These are phyloP conservation scores for Abelmoschus esculentus DNA, from an alignment of 345 rosid species.

Conservation along the genomic window DNA sequence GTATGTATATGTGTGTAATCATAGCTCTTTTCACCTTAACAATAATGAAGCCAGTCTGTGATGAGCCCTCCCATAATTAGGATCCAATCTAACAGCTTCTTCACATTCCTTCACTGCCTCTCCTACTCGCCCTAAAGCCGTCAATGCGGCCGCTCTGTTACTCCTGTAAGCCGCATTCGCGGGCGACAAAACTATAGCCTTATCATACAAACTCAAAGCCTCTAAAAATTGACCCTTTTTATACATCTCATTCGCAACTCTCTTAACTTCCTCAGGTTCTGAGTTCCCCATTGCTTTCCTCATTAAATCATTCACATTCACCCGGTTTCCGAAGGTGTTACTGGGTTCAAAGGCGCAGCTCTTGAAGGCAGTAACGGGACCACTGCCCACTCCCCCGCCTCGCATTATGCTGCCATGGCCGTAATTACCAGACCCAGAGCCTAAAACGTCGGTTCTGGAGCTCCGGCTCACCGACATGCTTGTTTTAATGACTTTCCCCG, in stretches of 20 bases:
- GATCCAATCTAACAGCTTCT: slow-evolving; percentile 5
- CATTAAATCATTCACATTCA: slow-evolving; percentile 9
- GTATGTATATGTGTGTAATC: too few relatives aligned
- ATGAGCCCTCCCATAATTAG: slow-evolving; percentile 45
- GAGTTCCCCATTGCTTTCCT: slow-evolving; percentile 14
- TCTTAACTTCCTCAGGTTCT: slow-evolving; percentile 71
- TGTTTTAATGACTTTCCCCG: slow-evolving; percentile 63
- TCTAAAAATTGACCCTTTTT: slow-evolving; percentile 61
- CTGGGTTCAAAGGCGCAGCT: neutral
- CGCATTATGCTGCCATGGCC: slow-evolving; percentile 89
- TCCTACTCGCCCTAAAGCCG: slow-evolving; percentile 46
- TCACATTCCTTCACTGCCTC: slow-evolving; percentile 43
- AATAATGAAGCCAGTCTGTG: neutral
- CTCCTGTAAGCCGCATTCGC: slow-evolving; percentile 57
- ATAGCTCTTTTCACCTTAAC: slow-evolving; percentile 43
- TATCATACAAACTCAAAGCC: slow-evolving; percentile 39
- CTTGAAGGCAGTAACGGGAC: neutral
- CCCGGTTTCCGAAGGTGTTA: too few relatives aligned
- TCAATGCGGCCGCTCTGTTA: slow-evolving; percentile 77
- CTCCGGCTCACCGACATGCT: slow-evolving; percentile 43
- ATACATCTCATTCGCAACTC: slow-evolving; percentile 67
- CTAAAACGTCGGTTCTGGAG: slow-evolving; percentile 55
- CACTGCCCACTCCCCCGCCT: slow-evolving; percentile 21
- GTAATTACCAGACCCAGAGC: slow-evolving; percentile 64
- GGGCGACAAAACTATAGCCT: too few relatives aligned